Evolutionary conservation across 805 yeast species (phyloP).

Genomic region (Candida succiphila): DNA sequence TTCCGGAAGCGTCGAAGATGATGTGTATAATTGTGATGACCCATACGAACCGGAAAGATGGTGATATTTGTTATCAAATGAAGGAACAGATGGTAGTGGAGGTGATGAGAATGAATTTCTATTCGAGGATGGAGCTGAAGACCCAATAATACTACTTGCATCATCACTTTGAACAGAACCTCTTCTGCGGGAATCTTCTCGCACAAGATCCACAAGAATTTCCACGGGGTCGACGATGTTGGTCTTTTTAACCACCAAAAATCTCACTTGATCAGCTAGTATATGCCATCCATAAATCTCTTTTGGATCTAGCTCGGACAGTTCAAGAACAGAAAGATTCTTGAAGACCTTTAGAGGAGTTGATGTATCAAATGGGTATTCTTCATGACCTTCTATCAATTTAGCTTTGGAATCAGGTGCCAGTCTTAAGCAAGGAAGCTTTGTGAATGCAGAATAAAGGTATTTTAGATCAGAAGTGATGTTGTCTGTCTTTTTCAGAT

Average conservation of each 20-base stretch:
- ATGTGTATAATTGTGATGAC: conserved; percentile 9
- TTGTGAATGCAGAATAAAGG: conserved; percentile 52
- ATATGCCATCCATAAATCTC: conserved; percentile 59
- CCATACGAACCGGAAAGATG: conserved; percentile 9
- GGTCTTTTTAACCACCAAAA: conserved; percentile 42
- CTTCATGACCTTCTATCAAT: conserved; percentile 53
- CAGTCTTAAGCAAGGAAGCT: conserved; percentile 51
- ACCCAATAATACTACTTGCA: conserved; percentile 5
- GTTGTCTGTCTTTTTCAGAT: conserved; percentile 34
- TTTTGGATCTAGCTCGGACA: conserved; percentile 51
- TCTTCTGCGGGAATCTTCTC: conserved; percentile 33
- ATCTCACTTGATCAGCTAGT: conserved; percentile 42
- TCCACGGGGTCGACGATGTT: conserved; percentile 44
- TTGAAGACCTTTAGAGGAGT: conserved; percentile 56
- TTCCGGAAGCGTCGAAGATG: neutral
- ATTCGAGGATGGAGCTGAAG: conserved; percentile 13
- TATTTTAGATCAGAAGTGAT: conserved; percentile 35
- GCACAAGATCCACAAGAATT: conserved; percentile 38
- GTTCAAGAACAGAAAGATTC: conserved; percentile 51
- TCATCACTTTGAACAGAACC: conserved; percentile 15
- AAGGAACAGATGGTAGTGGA: conserved; percentile 4
- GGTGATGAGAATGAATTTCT: conserved; percentile 12
- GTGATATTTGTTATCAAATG: conserved; percentile 1
- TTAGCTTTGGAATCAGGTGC: conserved; percentile 51
- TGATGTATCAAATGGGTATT: conserved; percentile 62